Conservation (phyloP, 306 rosid species). For the Argentina anserina region DNA sequence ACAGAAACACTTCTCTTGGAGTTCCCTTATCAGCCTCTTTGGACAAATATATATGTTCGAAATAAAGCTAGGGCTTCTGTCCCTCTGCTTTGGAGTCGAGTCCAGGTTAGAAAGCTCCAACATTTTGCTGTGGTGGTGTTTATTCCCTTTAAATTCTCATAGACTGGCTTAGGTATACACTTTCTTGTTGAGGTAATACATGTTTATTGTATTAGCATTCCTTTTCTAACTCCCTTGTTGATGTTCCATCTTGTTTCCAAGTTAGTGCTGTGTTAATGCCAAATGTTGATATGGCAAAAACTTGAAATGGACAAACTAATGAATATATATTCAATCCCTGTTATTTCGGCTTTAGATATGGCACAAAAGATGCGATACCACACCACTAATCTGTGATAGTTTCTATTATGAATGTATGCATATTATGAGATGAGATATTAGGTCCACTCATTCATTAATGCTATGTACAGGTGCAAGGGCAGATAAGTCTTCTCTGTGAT, state of each 20-base stretch:
- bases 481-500: slow-evolving; percentile 77
- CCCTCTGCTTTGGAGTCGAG: slow-evolving; percentile 99
- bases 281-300: neutral
- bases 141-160: neutral
- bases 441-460: slow-evolving; percentile 10
- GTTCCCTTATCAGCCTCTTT: slow-evolving; percentile 90
- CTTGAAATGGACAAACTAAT: neutral
- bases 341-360: neutral
- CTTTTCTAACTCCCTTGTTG: neutral
- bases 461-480: slow-evolving; percentile 85
- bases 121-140: neutral
- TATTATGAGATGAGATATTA: neutral
- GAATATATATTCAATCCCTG: neutral
- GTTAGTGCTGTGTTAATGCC: neutral
- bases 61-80: slow-evolving; percentile 94
- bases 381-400: neutral
- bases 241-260: neutral
- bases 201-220: neutral
- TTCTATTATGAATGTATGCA: neutral
- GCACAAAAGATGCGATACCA: neutral
- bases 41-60: slow-evolving; percentile 88
- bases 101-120: slow-evolving; percentile 68
- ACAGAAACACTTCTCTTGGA: slow-evolving; percentile 96
- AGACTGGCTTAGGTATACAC: neutral
- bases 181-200: slow-evolving; percentile 4